Percentiles rank a stretch among this genome's conserved stretches.
phyloP scores from a whole-genome alignment of 2,329 filamentous ascomycete genomes.

The Phyllosticta paracitricarpa region DNA sequence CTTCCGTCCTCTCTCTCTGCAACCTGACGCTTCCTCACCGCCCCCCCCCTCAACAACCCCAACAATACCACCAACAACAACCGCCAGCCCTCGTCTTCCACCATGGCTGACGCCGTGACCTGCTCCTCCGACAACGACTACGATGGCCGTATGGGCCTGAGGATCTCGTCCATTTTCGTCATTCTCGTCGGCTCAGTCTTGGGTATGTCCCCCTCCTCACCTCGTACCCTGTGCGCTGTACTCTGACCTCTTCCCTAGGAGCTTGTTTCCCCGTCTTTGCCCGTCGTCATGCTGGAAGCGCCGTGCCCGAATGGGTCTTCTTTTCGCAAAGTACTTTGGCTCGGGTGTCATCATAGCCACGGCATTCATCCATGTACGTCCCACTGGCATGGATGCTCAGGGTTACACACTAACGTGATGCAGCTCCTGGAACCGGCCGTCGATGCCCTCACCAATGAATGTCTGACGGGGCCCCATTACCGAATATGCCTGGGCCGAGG shows the following conservation, averaged over 20 bases:
- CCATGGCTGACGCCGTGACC: neutral
- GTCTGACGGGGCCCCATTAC: slow-evolving; percentile 56
- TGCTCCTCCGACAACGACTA: slow-evolving; percentile 58
- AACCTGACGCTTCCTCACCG: too few relatives aligned
- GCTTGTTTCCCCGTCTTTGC: slow-evolving; percentile 67
- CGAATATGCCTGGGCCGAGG: slow-evolving; percentile 73
- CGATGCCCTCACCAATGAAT: slow-evolving; percentile 61
- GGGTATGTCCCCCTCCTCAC: slow-evolving; percentile 28
- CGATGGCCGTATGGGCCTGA: slow-evolving; percentile 58
- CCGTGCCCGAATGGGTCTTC: slow-evolving; percentile 62
- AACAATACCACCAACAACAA: neutral
- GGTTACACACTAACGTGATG: neutral
- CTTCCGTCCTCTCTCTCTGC: too few relatives aligned
- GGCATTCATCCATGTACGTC: slow-evolving; percentile 70
- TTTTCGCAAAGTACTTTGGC: slow-evolving; percentile 86
- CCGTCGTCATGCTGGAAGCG: slow-evolving; percentile 47
- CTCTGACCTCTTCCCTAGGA: slow-evolving; percentile 40
- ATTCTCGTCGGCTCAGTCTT: slow-evolving; percentile 59
- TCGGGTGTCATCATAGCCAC: slow-evolving; percentile 90
- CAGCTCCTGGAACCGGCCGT: slow-evolving; percentile 68
- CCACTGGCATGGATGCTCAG: neutral
- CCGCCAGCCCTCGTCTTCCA: neutral
- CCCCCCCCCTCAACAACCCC: too few relatives aligned
- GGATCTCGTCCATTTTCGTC: slow-evolving; percentile 82
- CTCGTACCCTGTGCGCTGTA: neutral